These are phyloP conservation scores for Phytophthora cactorum DNA, from an alignment of 352 stramenopile genomes.

Conservation along the genomic window DNA sequence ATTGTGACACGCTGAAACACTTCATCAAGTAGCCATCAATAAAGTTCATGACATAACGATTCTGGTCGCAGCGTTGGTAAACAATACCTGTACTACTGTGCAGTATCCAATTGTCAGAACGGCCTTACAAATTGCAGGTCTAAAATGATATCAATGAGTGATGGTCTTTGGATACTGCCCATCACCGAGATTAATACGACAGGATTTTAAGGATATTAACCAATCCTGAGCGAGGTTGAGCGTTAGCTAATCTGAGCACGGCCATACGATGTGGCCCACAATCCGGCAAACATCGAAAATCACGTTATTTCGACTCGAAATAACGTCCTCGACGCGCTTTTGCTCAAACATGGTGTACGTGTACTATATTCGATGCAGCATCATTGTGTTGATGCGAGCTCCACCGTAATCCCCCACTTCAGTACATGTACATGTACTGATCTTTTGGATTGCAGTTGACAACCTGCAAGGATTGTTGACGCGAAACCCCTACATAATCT, in stretches of 20 bases:
- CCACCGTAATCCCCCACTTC: no score
- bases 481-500: no score
- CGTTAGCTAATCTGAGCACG: slow-evolving; percentile 16
- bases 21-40: slow-evolving; percentile 9
- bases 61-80: slow-evolving; percentile 5
- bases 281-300: no score
- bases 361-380: no score
- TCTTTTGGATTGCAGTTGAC: no score
- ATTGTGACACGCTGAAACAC: slow-evolving; percentile 36
- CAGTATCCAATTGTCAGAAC: slow-evolving; percentile 8
- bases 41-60: background rate
- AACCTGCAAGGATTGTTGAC: no score
- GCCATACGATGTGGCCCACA: background rate
- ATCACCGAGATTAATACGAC: slow-evolving; percentile 2
- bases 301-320: no score
- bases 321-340: no score
- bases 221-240: slow-evolving; percentile 9
- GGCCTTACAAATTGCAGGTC: slow-evolving; percentile 12
- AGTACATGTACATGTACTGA: no score
- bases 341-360: no score
- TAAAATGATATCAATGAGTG: slow-evolving; percentile 39
- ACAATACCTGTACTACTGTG: slow-evolving; percentile 7
- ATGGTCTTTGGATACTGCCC: slow-evolving; percentile 27
- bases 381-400: no score
- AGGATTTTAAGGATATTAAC: slow-evolving; percentile 29